Percentiles rank a stretch among this genome's conserved stretches.
These are phyloP conservation scores for Gossypium arboreum DNA, from an alignment of 345 rosid species.

Conservation along the genomic window DNA sequence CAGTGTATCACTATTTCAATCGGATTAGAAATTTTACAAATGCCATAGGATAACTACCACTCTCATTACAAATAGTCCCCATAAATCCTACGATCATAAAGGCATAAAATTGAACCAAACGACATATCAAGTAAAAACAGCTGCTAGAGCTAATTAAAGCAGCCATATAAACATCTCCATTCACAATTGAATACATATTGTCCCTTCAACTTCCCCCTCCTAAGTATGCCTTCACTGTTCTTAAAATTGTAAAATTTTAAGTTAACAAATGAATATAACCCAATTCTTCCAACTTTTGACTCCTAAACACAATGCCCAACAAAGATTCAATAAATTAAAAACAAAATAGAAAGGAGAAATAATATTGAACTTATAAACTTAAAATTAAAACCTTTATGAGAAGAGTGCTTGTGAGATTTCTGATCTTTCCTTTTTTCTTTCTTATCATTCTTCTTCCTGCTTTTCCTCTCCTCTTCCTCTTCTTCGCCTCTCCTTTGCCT, in stretches of 20 bases:
- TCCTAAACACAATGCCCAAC: neutral
- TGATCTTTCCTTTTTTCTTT: conserved; percentile 40
- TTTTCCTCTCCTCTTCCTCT: conserved; percentile 39
- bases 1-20: neutral
- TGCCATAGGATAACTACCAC: neutral
- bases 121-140: neutral
- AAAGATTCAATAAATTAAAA: neutral
- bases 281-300: neutral
- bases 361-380: neutral
- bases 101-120: neutral
- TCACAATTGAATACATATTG: neutral
- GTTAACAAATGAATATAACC: neutral
- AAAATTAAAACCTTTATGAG: conserved; percentile 44
- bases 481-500: conserved; percentile 46
- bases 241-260: neutral
- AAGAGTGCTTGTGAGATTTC: conserved; percentile 56
- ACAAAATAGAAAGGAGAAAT: neutral
- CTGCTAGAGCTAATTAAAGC: neutral
- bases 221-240: neutral
- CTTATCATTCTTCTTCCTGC: conserved; percentile 38
- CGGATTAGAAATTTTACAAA: neutral
- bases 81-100: neutral
- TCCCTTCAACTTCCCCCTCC: neutral
- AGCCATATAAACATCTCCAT: neutral
- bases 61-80: neutral